Conservation (phyloP, 176 grass and related monocot genomes). For the Coix lacrymajobi region DNA sequence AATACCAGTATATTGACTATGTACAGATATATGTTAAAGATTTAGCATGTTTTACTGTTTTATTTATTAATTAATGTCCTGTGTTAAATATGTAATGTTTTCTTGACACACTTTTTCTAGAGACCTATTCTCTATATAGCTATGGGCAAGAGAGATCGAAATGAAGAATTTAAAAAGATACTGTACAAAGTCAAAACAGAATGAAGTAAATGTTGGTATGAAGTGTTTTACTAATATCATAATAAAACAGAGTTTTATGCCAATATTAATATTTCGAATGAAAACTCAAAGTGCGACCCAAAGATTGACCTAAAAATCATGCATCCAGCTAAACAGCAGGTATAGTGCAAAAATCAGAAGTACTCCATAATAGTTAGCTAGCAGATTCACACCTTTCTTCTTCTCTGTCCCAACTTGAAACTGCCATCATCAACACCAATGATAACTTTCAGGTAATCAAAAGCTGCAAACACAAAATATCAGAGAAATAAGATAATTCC, state of each 20-base stretch:
- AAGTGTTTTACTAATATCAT: not conserved
- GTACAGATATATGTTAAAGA: not conserved
- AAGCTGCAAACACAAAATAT: constrained; percentile 43
- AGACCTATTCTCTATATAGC: not conserved
- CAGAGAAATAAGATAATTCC: constrained; percentile 27
- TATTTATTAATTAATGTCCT: not conserved
- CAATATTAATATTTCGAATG: not conserved
- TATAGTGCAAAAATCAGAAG: not conserved
- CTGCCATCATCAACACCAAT: constrained; percentile 51
- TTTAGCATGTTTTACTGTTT: not conserved
- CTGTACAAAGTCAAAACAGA: not conserved
- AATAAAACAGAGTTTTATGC: not conserved
- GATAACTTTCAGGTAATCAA: constrained; percentile 59
- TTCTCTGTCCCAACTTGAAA: constrained; percentile 70
- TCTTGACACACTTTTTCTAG: not conserved
- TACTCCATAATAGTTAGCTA: constrained; percentile 20
- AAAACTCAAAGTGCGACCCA: not conserved
- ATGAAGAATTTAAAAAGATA: not conserved
- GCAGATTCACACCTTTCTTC: constrained; percentile 59
- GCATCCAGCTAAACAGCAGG: constrained; percentile 9
- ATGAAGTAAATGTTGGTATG: not conserved
- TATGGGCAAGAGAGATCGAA: not conserved
- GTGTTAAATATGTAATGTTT: not conserved
- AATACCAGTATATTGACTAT: not conserved
- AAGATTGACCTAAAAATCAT: constrained; percentile 6